phyloP scores from a whole-genome alignment of 768 basidiomycete species.

The Cystobasidium onofrii region DNA sequence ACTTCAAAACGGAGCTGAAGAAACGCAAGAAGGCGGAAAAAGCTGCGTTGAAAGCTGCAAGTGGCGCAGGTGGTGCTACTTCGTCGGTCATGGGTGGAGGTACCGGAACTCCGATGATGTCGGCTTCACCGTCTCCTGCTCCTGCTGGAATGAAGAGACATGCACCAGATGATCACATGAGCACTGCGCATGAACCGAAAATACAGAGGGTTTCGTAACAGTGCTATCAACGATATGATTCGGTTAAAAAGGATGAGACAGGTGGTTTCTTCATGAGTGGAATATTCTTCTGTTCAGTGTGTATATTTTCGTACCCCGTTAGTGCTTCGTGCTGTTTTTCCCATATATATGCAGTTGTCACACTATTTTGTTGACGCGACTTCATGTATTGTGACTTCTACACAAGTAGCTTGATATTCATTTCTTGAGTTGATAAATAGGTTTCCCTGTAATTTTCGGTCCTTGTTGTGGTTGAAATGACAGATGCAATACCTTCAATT shows the following conservation, averaged over 20 bases:
- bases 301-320: no score
- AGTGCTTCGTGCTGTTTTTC: no score
- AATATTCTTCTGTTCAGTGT: no score
- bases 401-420: no score
- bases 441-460: not conserved
- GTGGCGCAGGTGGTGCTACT: not conserved
- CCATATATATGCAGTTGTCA: no score
- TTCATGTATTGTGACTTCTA: no score
- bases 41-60: slow-evolving; percentile 1
- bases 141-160: slow-evolving; percentile 3
- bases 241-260: no score
- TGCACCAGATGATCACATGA: not conserved
- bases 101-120: slow-evolving; percentile 6
- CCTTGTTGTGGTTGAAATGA: no score
- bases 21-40: slow-evolving; percentile 44
- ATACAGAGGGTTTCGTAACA: not conserved
- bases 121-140: slow-evolving; percentile 11
- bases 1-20: slow-evolving; percentile 65
- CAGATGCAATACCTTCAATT: no score
- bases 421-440: no score
- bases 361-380: no score
- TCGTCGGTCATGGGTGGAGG: not conserved
- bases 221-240: not conserved
- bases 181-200: not conserved
- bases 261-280: no score